Conservation (phyloP, 2,329 filamentous ascomycete species). For the Alternaria triticina region DNA sequence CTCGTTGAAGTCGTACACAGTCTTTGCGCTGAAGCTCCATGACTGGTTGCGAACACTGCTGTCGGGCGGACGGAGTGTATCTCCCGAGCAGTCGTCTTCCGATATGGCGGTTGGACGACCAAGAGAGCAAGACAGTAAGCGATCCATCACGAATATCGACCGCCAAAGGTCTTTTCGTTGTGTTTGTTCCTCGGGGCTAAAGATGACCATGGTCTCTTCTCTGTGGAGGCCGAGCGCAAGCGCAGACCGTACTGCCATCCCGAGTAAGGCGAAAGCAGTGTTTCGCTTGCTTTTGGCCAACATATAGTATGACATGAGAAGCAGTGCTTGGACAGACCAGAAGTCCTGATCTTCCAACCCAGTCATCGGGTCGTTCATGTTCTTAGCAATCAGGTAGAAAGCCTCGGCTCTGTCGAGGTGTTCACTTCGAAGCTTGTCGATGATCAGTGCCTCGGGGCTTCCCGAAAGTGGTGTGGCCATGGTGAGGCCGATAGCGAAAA, state of each 20-base stretch:
- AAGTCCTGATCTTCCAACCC: conserved; percentile 68
- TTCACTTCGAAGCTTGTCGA: conserved; percentile 59
- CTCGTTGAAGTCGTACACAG: conserved; percentile 33
- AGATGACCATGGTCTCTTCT: conserved; percentile 64
- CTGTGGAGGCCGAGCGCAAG: conserved; percentile 68
- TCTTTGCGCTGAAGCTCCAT: conserved; percentile 17
- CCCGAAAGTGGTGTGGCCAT: conserved; percentile 61
- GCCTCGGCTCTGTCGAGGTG: conserved; percentile 63
- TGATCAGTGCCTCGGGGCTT: conserved; percentile 57
- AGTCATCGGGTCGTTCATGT: conserved; percentile 55
- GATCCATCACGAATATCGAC: conserved; percentile 69
- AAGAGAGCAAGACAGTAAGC: conserved; percentile 67
- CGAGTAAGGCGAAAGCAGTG: conserved; percentile 67
- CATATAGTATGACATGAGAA: conserved; percentile 70
- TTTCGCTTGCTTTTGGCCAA: conserved; percentile 67
- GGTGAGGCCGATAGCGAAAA: conserved; percentile 68
- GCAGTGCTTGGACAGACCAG: conserved; percentile 68
- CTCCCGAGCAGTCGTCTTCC: conserved; percentile 66
- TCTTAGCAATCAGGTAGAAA: conserved; percentile 67
- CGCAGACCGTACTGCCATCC: conserved; percentile 67
- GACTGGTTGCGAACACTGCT: conserved; percentile 28
- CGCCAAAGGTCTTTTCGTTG: conserved; percentile 67
- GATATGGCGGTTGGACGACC: conserved; percentile 68
- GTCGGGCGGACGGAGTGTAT: conserved; percentile 47
- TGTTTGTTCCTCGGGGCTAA: conserved; percentile 54